Base-by-base conservation (phyloP, 306 rosid species). In the Vigna nakashimae region DNA sequence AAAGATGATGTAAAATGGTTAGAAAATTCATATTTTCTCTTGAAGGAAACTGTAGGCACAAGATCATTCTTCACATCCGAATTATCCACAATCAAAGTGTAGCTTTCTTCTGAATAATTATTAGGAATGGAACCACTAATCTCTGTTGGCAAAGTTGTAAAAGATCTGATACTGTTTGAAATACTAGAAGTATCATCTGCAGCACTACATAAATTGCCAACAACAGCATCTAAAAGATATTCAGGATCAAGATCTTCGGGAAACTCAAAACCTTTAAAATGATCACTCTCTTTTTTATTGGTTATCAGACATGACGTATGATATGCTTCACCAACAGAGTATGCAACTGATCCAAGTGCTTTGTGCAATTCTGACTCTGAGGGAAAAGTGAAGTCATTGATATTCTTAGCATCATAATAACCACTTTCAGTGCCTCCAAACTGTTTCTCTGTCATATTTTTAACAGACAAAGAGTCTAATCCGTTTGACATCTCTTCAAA, bases 291-390 rank as follows among this genome's bases (percentile, higher is more conserved):
- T 80, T 89, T 78, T 50, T 70, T 65, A 71, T 75, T 72, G 71
- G 82, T 52, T 43, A 67, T 68, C 43, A 83, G 30, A 77, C 84
- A 83, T 45, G 89, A 80, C 58, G 70, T 84, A 52, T 84, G 53
- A 65, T 60, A 69, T 26, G 89, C 70, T 65, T 86, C 86, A 60
- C 78, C 82, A 46, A 50, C 53, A n/a, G 76, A 71, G 40, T 70
- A 79, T 30, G 79, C 53, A 83, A 76, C 42, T 65, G 88, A 77
- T 51, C 87, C 93, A 80, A 88, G 86, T 73, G 87, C 90, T 84
- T 81, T 73, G 77, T 86, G 88, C 80, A 89, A 89, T 80, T 87
- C 97, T 73, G 80, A 76, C 62, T 79, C 89, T 4, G 83, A 69
- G 9, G 90, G 89, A 77, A 88, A 85, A 62, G 75, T 75, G 67